These are phyloP conservation scores for Cyclotella kingstonii DNA, from an alignment of 108 stramenopile genomes.

Conservation along the genomic window DNA sequence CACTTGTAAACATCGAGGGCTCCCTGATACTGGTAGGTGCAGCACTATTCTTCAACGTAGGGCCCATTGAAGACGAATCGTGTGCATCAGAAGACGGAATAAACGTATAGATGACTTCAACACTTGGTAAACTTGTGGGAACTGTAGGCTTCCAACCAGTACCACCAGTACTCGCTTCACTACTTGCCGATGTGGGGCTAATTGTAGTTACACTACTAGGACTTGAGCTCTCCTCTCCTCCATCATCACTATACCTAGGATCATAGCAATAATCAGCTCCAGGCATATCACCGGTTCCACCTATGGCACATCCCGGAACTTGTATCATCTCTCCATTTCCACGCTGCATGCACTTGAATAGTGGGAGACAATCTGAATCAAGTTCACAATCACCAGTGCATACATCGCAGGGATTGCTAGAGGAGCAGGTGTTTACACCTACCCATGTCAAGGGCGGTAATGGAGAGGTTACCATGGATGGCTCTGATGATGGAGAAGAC, in stretches of 20 bases:
- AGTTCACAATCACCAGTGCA: constrained; percentile 69
- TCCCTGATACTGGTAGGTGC: too few relatives aligned
- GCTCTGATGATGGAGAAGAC: not conserved
- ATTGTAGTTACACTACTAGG: not conserved
- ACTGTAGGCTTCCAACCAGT: too few relatives aligned
- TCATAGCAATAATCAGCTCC: constrained; percentile 45
- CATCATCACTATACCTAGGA: constrained; percentile 7
- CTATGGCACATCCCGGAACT: constrained; percentile 58
- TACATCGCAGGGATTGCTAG: constrained; percentile 26
- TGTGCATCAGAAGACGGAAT: too few relatives aligned
- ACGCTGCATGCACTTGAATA: constrained; percentile 52
- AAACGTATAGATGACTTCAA: too few relatives aligned
- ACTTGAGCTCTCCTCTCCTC: not conserved
- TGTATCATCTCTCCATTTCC: constrained; percentile 18
- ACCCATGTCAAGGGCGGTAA: constrained; percentile 19
- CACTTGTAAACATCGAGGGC: too few relatives aligned
- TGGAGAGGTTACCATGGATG: not conserved
- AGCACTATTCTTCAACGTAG: too few relatives aligned
- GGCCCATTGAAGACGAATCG: not conserved
- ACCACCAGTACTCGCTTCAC: too few relatives aligned
- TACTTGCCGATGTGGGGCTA: not conserved
- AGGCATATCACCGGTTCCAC: constrained; percentile 37
- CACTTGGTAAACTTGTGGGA: too few relatives aligned
- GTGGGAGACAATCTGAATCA: constrained; percentile 51
- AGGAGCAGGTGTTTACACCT: constrained; percentile 17